A percentile compares a stretch with the other conserved stretches of the same genome.
These are phyloP conservation scores for Glycyrrhiza uralensis DNA, from an alignment of 306 rosid species.

Conservation along the genomic window DNA sequence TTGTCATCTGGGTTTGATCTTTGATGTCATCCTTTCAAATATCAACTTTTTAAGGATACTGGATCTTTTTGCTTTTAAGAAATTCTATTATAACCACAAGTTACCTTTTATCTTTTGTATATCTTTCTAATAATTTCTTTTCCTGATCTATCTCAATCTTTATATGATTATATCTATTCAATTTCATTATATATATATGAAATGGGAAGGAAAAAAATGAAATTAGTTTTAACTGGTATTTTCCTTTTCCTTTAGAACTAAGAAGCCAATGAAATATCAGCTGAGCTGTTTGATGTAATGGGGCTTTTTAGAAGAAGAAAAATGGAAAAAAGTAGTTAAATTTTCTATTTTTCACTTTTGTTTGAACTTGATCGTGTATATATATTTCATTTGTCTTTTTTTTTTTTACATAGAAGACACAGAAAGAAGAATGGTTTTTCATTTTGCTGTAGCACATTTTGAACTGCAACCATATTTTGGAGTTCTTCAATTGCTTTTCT, in stretches of 20 bases:
- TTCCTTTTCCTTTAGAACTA: neutral
- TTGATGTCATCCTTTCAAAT: neutral
- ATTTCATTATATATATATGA: neutral
- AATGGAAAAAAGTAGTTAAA: neutral
- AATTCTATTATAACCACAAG: conserved; percentile 4
- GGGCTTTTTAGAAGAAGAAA: neutral
- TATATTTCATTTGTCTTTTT: neutral
- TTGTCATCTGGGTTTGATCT: neutral
- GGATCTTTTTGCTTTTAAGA: conserved; percentile 22
- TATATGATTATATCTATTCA: neutral
- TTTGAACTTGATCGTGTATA: neutral
- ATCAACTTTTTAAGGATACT: neutral
- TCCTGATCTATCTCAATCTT: conserved; percentile 6
- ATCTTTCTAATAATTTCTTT: neutral
- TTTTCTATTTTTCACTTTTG: neutral
- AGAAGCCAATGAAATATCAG: neutral
- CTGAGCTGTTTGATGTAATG: neutral
- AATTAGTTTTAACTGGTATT: neutral
- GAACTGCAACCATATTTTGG: neutral
- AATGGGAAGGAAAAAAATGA: neutral
- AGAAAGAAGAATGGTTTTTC: neutral
- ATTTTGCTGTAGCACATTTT: neutral
- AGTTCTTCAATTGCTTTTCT: neutral
- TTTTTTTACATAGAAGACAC: neutral
- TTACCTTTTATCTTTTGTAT: neutral